Evolutionary conservation across 441 rosid species (phyloP).

Genomic region (Pelargonium fulgidum): DNA sequence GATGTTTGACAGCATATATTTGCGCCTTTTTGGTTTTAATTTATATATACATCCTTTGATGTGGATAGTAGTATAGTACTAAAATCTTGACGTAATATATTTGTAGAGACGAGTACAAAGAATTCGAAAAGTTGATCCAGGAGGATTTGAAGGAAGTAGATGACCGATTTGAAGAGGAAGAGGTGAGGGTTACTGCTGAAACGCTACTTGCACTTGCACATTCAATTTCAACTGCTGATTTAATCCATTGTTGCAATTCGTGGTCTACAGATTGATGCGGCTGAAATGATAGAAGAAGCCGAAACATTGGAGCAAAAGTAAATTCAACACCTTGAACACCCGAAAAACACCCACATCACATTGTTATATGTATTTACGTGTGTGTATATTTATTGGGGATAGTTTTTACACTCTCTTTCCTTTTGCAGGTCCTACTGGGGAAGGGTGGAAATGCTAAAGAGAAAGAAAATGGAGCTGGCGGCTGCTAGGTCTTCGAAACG

Average conservation of each 20-base stretch:
- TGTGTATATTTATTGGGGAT: neutral
- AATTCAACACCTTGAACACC: conserved; percentile 18
- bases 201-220: too few relatives aligned
- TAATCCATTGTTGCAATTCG: neutral
- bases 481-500: conserved; percentile 62
- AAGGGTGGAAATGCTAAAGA: conserved; percentile 63
- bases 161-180: conserved; percentile 72
- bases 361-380: neutral
- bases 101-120: conserved; percentile 85
- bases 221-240: neutral
- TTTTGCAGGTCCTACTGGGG: conserved; percentile 44
- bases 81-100: conserved; percentile 13
- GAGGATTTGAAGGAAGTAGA: conserved; percentile 85
- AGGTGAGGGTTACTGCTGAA: conserved; percentile 37
- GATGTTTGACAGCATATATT: too few relatives aligned
- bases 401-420: neutral
- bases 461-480: conserved; percentile 60
- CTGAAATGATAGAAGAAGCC: conserved; percentile 79
- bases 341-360: neutral
- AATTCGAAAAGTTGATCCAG: conserved; percentile 84
- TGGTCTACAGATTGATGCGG: conserved; percentile 74
- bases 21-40: neutral
- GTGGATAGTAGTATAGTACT: conserved; percentile 2
- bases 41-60: neutral
- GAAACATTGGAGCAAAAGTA: conserved; percentile 87